A percentile compares a stretch with the other conserved stretches of the same genome.
Conservation (phyloP, 352 stramenopile species). For the Pythium aristosporum region DNA sequence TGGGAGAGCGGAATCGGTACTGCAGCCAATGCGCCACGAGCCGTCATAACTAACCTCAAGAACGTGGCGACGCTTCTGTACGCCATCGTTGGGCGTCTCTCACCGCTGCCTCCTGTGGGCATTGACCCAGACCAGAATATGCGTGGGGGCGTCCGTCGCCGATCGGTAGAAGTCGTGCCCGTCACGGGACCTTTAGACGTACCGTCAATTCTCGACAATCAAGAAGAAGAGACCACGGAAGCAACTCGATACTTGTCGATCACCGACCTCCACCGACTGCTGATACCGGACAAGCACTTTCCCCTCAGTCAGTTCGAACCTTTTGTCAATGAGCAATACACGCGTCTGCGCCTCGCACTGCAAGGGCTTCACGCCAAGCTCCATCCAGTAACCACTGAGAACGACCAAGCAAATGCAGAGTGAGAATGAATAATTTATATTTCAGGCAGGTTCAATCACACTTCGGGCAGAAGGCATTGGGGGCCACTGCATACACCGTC, state of each 20-base stretch:
- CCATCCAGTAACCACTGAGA: background rate
- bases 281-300: conserved; percentile 19
- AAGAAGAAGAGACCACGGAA: background rate
- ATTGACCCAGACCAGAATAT: background rate
- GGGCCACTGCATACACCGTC: background rate
- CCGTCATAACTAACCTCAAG: conserved; percentile 34
- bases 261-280: conserved; percentile 5
- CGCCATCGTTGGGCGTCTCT: conserved; percentile 39
- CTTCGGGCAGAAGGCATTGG: background rate
- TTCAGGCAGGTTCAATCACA: background rate
- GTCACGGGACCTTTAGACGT: background rate
- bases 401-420: background rate
- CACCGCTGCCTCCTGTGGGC: conserved; percentile 35
- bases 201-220: background rate
- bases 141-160: background rate
- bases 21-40: background rate
- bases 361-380: conserved; percentile 4
- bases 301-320: conserved; percentile 1
- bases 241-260: conserved; percentile 5
- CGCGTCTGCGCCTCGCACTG: background rate
- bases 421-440: conserved; percentile 24
- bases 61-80: conserved; percentile 60
- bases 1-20: conserved; percentile 43
- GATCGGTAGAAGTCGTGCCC: conserved; percentile 10
- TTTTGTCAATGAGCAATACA: conserved; percentile 19